phyloP scores from a whole-genome alignment of 345 rosid genomes.

The Arabidopsis thaliana region DNA sequence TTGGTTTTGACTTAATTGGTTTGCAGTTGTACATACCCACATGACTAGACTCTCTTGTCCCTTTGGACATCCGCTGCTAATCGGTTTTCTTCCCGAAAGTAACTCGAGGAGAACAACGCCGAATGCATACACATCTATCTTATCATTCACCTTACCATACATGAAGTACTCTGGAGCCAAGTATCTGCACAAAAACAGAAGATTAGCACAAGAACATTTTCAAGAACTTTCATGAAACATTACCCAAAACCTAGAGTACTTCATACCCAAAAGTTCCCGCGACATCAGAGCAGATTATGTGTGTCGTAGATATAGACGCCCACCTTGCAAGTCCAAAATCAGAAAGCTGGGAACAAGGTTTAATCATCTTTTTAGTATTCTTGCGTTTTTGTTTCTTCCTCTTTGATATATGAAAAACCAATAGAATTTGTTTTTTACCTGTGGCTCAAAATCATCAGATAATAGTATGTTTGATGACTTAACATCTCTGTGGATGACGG shows the following conservation, averaged over 20 bases:
- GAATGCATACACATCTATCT: conserved; percentile 90
- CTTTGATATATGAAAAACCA: conserved; percentile 3
- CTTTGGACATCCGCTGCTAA: conserved; percentile 63
- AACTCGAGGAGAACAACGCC: conserved; percentile 98
- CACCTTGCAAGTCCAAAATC: conserved; percentile 96
- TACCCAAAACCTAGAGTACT: not conserved
- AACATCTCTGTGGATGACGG: conserved; percentile 90
- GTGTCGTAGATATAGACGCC: conserved; percentile 67
- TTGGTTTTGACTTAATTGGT: conserved; percentile 25
- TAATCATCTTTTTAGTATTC: conserved; percentile 4
- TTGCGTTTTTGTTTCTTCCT: not conserved
- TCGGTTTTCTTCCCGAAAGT: conserved; percentile 88
- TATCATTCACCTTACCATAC: conserved; percentile 90
- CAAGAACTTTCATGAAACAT: conserved; percentile 13
- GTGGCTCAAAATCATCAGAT: conserved; percentile 88
- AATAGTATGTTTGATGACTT: conserved; percentile 94
- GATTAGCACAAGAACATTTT: conserved; percentile 13
- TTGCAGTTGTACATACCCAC: conserved; percentile 93
- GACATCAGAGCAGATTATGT: conserved; percentile 74
- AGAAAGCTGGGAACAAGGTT: conserved; percentile 61
- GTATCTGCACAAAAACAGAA: conserved; percentile 60
- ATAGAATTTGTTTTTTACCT: conserved; percentile 56
- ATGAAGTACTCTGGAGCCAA: conserved; percentile 98
- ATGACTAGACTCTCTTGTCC: conserved; percentile 90
- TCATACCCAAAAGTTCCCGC: conserved; percentile 96